Evolutionary conservation across 805 yeast species (phyloP), one percentile per base, ranked within the genome.

Genomic region (Candida berthetii): DNA sequence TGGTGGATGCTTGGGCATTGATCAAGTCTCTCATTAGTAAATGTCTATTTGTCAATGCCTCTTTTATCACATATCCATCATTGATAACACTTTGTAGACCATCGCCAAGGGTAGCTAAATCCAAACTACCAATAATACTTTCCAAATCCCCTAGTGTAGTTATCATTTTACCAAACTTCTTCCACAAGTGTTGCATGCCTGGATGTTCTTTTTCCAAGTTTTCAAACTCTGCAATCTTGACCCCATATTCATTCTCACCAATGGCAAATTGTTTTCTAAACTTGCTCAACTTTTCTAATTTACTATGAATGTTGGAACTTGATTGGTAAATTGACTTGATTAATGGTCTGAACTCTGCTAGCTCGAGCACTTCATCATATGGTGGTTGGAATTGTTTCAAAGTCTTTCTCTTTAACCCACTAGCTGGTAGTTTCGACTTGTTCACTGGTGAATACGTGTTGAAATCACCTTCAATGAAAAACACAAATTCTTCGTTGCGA

Each of bases 381-480:
- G 99, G 99, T 2, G 95, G 86, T 34, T 85, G 82, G 36, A 90
- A 72, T 59, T 93, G 99, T 60, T 93, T 93, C 54, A 93, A 71
- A 2, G 98, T 89, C 60, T 85, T 86, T 39, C 99, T 76, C 47
- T 82, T 80, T 20, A 93, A 60, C 0, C 98, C 99, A 14, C 95
- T 80, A 1, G 96, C 95, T 38, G 81, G 80, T 27, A 80, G 73
- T 36, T 73, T 66, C 34, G 73, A 67, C 51, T 78, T 74, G 48
- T 79, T 82, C 11, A 68, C 60, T 3, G 75, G 74, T 5, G 65
- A 54, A 45, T 71, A 71, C 1, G 68, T 55, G 10, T 77, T 77
- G 50, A 78, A 82, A 55, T 85, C 93, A 48, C 84, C 77, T 54
- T 87, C 95, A 31, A 86, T 72, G 56, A 93, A 91, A 52, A 80